These are phyloP conservation scores for Vitis vinifera DNA, from an alignment of 164 flowering plant genomes.

Conservation along the genomic window ASM3070453v1 NC_081816.1:15489001-15489500, in stretches of 20 bases:
- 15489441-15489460: slow-evolving; percentile 65
- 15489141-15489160: slow-evolving; percentile 1
- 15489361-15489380: slow-evolving; percentile 74
- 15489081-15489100: not conserved
- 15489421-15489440: slow-evolving; percentile 82
- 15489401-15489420: slow-evolving; percentile 82
- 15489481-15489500: slow-evolving; percentile 86
- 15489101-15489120: not conserved
- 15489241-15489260: slow-evolving; percentile 82
- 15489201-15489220: slow-evolving; percentile 64
- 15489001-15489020: too few relatives aligned
- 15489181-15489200: slow-evolving; percentile 34
- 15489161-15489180: slow-evolving; percentile 8
- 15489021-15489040: too few relatives aligned
- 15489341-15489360: slow-evolving; percentile 74
- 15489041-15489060: too few relatives aligned
- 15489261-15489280: slow-evolving; percentile 66
- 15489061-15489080: not conserved
- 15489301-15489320: slow-evolving; percentile 82
- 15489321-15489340: slow-evolving; percentile 81
- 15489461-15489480: slow-evolving; percentile 70
- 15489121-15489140: not conserved
- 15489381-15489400: slow-evolving; percentile 70
- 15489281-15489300: slow-evolving; percentile 64
- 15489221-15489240: slow-evolving; percentile 70